These are phyloP conservation scores for Kodamaea nitidulidarum DNA, from an alignment of 805 yeast species.

Conservation along the genomic window DNA sequence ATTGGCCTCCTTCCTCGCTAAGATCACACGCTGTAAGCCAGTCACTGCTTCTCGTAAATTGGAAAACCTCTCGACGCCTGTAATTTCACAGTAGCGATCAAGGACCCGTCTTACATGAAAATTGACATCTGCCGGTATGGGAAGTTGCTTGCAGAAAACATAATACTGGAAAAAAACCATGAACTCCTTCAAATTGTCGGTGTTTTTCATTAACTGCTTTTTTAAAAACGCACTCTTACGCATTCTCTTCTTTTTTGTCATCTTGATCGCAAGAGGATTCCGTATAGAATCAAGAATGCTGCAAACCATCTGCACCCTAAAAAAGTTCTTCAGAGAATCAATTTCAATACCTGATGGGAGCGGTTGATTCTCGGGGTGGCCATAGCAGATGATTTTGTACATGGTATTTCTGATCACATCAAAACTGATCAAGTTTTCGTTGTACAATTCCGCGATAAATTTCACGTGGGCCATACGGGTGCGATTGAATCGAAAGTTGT, in stretches of 20 bases:
- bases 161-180: constrained; percentile 69
- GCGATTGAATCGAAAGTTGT: constrained; percentile 57
- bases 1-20: background rate
- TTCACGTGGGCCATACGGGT: constrained; percentile 56
- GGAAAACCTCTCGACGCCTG: constrained; percentile 26
- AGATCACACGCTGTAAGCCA: constrained; percentile 1
- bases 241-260: constrained; percentile 1
- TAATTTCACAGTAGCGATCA: constrained; percentile 9
- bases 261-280: background rate
- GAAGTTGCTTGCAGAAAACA: constrained; percentile 53
- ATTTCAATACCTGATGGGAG: constrained; percentile 46
- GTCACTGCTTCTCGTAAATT: constrained; percentile 1
- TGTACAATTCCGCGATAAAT: constrained; percentile 57
- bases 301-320: constrained; percentile 57
- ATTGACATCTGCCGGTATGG: constrained; percentile 60
- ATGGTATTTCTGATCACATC: constrained; percentile 48
- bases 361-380: constrained; percentile 55
- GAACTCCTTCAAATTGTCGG: constrained; percentile 3
- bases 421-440: constrained; percentile 43
- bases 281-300: constrained; percentile 19
- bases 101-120: constrained; percentile 49
- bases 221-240: background rate
- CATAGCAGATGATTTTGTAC: constrained; percentile 57
- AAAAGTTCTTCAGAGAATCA: constrained; percentile 69
- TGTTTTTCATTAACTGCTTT: background rate